A percentile compares a stretch with the other conserved stretches of the same genome.
Conservation (phyloP, 768 basidiomycete species). For the Russula olivacea region DNA sequence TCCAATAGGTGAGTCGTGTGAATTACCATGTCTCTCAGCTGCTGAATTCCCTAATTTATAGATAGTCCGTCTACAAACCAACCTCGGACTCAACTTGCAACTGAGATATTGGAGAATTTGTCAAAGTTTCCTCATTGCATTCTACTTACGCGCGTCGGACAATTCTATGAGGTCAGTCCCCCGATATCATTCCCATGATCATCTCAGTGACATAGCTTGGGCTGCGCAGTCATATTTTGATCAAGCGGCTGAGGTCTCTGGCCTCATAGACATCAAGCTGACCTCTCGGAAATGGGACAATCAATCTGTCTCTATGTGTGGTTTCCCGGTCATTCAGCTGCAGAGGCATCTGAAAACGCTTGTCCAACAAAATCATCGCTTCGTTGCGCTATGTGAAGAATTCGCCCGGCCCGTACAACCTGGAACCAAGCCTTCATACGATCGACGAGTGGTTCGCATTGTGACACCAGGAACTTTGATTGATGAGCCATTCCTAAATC, state of each 20-base stretch:
- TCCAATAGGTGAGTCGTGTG: not conserved
- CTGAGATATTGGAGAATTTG: constrained; percentile 65
- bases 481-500: constrained; percentile 83
- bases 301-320: constrained; percentile 72
- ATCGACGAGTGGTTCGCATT: constrained; percentile 77
- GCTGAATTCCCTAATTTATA: not conserved
- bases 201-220: not conserved
- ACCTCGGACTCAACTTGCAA: constrained; percentile 50
- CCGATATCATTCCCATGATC: not conserved
- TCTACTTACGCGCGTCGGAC: constrained; percentile 85
- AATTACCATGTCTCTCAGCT: not conserved
- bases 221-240: constrained; percentile 80
- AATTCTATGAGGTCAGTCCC: constrained; percentile 81
- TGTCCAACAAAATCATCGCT: constrained; percentile 75
- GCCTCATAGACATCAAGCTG: constrained; percentile 75
- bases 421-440: constrained; percentile 56
- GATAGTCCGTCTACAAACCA: constrained; percentile 2
- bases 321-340: constrained; percentile 81
- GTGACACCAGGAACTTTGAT: constrained; percentile 93
- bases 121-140: constrained; percentile 80
- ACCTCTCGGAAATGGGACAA: constrained; percentile 72
- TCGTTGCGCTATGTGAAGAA: constrained; percentile 93
- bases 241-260: constrained; percentile 75
- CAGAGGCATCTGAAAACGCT: constrained; percentile 83
- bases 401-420: constrained; percentile 48